Conservation (phyloP, 108 stramenopile genomes). For the Aurantiochytrium sp. region DNA sequence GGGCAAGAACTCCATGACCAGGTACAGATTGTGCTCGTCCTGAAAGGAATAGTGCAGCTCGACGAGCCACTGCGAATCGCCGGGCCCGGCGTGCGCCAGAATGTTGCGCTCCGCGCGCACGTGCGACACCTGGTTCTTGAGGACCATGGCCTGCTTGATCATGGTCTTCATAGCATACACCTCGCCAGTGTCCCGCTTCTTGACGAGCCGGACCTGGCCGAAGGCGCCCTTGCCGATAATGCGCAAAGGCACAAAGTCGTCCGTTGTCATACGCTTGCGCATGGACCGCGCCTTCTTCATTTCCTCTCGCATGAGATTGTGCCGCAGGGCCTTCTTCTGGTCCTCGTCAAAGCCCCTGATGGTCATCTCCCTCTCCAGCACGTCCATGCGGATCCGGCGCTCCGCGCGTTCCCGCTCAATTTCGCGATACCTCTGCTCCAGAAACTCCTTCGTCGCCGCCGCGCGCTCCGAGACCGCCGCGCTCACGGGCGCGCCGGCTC, state of each 20-base stretch:
- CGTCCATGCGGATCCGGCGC: not conserved
- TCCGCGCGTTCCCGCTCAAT: slow-evolving; percentile 22
- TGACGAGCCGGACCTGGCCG: slow-evolving; percentile 58
- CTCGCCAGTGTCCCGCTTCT: slow-evolving; percentile 51
- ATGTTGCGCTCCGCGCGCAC: slow-evolving; percentile 96
- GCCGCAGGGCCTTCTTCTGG: not conserved
- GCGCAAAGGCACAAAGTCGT: slow-evolving; percentile 81
- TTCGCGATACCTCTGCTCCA: slow-evolving; percentile 24
- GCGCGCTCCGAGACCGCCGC: not conserved
- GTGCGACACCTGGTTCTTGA: slow-evolving; percentile 99
- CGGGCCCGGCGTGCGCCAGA: slow-evolving; percentile 64
- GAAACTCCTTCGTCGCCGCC: slow-evolving; percentile 22
- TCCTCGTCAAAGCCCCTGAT: not conserved
- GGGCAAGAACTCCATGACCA: slow-evolving; percentile 97
- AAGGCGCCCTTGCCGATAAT: slow-evolving; percentile 93
- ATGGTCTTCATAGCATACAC: slow-evolving; percentile 96
- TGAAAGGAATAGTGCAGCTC: slow-evolving; percentile 90
- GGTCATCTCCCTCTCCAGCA: slow-evolving; percentile 6
- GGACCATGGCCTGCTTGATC: slow-evolving; percentile 99
- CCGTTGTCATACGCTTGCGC: slow-evolving; percentile 30
- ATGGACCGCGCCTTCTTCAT: slow-evolving; percentile 24
- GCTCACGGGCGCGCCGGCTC: not conserved
- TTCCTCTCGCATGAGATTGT: slow-evolving; percentile 4
- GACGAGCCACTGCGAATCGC: slow-evolving; percentile 88
- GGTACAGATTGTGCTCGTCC: slow-evolving; percentile 82